Evolutionary conservation across 148 eudicot species (phyloP).

Genomic region (Silene uniflora): DNA sequence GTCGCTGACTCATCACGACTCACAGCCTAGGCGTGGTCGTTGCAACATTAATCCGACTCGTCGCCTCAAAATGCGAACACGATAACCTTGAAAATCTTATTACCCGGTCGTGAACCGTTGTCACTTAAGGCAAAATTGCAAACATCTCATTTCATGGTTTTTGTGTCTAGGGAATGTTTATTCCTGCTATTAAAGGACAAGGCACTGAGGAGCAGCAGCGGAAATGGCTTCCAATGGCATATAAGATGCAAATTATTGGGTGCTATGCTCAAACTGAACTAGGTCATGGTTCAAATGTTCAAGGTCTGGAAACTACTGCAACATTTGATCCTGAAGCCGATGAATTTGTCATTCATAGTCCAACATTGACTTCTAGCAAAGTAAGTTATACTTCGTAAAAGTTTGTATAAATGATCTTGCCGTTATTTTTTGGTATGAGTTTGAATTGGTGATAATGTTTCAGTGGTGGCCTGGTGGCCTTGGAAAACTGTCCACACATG

Average conservation of each 20-base stretch:
- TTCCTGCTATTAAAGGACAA: constrained; percentile 91
- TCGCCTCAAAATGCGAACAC: too few relatives aligned
- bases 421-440: background rate
- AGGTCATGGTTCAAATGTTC: constrained; percentile 99
- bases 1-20: too few relatives aligned
- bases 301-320: constrained; percentile 98
- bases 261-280: constrained; percentile 99
- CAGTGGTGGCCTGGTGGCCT: constrained; percentile 99
- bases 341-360: constrained; percentile 88
- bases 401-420: background rate
- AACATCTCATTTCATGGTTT: background rate
- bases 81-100: too few relatives aligned
- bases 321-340: constrained; percentile 85
- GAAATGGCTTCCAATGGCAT: constrained; percentile 93
- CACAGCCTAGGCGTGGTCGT: too few relatives aligned
- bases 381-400: constrained; percentile 40
- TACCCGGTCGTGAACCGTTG: too few relatives aligned
- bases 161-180: constrained; percentile 80
- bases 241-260: constrained; percentile 91
- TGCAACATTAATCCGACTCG: too few relatives aligned
- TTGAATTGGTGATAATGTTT: constrained; percentile 11
- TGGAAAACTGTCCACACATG: constrained; percentile 91
- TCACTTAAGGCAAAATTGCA: background rate
- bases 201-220: constrained; percentile 86
- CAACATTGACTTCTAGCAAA: constrained; percentile 91